Conservation (phyloP, 2,329 filamentous ascomycete genomes). For the Botrytis byssoidea region DNA sequence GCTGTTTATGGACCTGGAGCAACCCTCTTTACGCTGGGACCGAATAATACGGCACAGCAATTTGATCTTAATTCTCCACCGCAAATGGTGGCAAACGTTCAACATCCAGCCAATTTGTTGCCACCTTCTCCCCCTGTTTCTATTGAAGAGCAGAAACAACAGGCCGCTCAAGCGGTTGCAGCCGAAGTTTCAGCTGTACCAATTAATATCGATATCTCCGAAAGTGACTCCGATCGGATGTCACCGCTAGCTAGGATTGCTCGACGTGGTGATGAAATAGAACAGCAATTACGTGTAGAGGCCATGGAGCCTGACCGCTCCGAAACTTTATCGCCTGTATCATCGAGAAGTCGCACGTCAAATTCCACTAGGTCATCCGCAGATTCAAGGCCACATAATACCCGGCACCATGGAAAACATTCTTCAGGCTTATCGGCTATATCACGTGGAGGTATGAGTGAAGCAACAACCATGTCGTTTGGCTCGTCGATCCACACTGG, state of each 20-base stretch:
- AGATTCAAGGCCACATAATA: slow-evolving; percentile 49
- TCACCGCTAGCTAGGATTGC: slow-evolving; percentile 74
- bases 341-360: slow-evolving; percentile 37
- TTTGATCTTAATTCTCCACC: slow-evolving; percentile 86
- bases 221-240: slow-evolving; percentile 74
- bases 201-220: slow-evolving; percentile 60
- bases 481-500: slow-evolving; percentile 53
- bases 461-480: slow-evolving; percentile 67
- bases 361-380: slow-evolving; percentile 54
- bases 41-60: slow-evolving; percentile 87
- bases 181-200: slow-evolving; percentile 49
- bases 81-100: slow-evolving; percentile 79
- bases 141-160: slow-evolving; percentile 65
- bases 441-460: slow-evolving; percentile 54
- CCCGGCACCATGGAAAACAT: slow-evolving; percentile 36
- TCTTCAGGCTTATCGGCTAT: slow-evolving; percentile 43
- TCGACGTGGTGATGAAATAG: slow-evolving; percentile 58
- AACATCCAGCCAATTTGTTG: slow-evolving; percentile 75
- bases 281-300: slow-evolving; percentile 29
- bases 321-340: slow-evolving; percentile 38
- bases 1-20: slow-evolving; percentile 87
- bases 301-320: slow-evolving; percentile 32
- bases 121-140: slow-evolving; percentile 82
- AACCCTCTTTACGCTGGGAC: slow-evolving; percentile 86
- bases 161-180: slow-evolving; percentile 27